Evolutionary conservation across 2,329 filamentous ascomycete genomes (phyloP), one percentile per base, ranked within the genome.

Genomic region (Hortaea werneckii): DNA sequence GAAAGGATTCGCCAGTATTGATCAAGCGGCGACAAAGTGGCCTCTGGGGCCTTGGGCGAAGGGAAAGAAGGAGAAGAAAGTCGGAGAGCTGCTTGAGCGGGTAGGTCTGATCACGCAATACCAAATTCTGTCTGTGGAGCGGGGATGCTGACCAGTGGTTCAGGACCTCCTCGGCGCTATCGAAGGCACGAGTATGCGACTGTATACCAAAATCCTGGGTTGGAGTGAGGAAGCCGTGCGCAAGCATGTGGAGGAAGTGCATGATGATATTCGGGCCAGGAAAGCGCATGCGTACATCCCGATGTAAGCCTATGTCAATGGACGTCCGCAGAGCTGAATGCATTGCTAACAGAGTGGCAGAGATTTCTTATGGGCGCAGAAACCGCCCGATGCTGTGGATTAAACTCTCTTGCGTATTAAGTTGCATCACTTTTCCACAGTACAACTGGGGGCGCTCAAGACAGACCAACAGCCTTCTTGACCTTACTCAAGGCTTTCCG

Each of bases 401-500:
- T 39, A 40, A 35, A 12, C 32, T 20, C 20, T 20, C 20, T 20
- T 20, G 20, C 20, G 20, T 20, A 20, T 20, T 20, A 20, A 20
- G 20, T 20, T 20, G 20, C 20, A 20, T 20, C 20, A 20, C 20
- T 20, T 20, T 20, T 20, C 20, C 20, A 20, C 20, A 20, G 20
- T 20, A 20, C 20, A 20, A 20, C 20, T 20, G 20, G 32, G 13
- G 37, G 37, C 37, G 3, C 7, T 57, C 50, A 58, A 12, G 41
- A 40, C 12, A 71, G 55, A 11, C 72, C 72, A 32, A 74, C 58
- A 12, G 65, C 68, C 41, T 65, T 56, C 50, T 65, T 67, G 29
- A 76, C 69, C 37, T 58, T 43, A 3, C 56, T 54, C 67, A 79
- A 72, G 0, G 73, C 78, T 41, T 57, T 57, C 41, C 68, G 66